phyloP scores from a whole-genome alignment of 345 rosid genomes.

The Eutrema japonicum region DNA sequence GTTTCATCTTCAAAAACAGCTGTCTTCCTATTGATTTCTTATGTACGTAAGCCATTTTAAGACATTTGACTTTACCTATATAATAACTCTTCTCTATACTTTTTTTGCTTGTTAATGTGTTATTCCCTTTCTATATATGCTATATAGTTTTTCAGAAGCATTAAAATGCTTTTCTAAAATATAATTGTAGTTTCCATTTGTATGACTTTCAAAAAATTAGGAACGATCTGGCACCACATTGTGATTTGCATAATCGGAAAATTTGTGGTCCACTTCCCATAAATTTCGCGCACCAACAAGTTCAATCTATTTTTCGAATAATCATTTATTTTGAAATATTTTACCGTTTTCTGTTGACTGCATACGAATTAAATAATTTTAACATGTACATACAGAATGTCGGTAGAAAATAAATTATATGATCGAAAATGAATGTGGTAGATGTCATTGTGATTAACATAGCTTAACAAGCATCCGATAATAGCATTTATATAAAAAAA shows the following conservation, averaged over 20 bases:
- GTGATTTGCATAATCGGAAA: constrained; percentile 28
- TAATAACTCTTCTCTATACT: constrained; percentile 24
- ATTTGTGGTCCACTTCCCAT: constrained; percentile 36
- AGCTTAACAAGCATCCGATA: constrained; percentile 41
- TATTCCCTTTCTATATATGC: constrained; percentile 24
- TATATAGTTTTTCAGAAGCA: constrained; percentile 15
- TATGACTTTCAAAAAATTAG: constrained; percentile 18
- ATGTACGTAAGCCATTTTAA: constrained; percentile 40
- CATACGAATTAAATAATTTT: not conserved
- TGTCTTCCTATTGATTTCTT: constrained; percentile 35
- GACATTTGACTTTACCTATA: constrained; percentile 36
- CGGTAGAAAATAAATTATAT: constrained; percentile 24
- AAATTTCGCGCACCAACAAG: constrained; percentile 25
- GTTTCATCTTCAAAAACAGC: constrained; percentile 39
- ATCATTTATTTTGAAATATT: constrained; percentile 18
- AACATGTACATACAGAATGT: constrained; percentile 30
- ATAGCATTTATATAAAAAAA: constrained; percentile 15
- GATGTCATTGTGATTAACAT: constrained; percentile 42
- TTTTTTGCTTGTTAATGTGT: constrained; percentile 7
- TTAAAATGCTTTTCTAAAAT: constrained; percentile 6
- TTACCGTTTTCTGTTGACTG: constrained; percentile 32
- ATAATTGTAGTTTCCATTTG: constrained; percentile 22
- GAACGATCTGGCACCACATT: constrained; percentile 41
- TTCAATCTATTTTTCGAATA: constrained; percentile 15
- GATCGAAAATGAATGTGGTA: constrained; percentile 31